These are phyloP conservation scores for Diaporthe longicolla DNA, from an alignment of 2,329 filamentous ascomycete species.

Conservation along the genomic window DNA sequence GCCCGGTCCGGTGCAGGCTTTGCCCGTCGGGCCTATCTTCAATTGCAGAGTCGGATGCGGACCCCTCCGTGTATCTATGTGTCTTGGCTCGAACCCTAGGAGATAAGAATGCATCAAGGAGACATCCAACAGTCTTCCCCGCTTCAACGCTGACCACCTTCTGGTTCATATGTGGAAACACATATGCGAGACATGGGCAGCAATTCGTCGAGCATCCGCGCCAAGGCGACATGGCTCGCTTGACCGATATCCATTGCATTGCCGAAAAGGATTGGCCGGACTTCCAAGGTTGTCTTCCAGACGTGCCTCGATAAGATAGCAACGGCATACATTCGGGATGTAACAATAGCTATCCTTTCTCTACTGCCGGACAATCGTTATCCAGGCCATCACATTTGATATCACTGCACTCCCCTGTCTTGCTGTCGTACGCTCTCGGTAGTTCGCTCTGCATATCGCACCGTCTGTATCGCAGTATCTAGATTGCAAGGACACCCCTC, in stretches of 20 bases:
- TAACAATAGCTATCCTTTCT: not conserved
- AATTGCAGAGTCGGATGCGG: not conserved
- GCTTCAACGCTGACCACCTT: not conserved
- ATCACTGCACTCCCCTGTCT: not conserved
- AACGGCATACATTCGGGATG: not conserved
- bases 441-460: constrained; percentile 3
- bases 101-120: not conserved
- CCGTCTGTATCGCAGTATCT: not conserved
- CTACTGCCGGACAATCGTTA: not conserved
- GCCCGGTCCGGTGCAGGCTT: not conserved
- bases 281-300: not conserved
- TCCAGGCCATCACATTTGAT: constrained; percentile 14
- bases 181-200: not conserved
- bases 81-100: constrained; percentile 7
- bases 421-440: not conserved
- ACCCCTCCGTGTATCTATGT: not conserved
- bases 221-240: not conserved
- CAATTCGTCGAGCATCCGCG: not conserved
- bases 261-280: not conserved
- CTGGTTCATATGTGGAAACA: not conserved
- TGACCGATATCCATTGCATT: not conserved
- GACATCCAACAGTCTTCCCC: constrained; percentile 1
- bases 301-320: constrained; percentile 1
- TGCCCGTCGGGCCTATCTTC: constrained; percentile 24
- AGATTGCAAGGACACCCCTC: not conserved